A percentile compares a stretch with the other conserved stretches of the same genome.
Evolutionary conservation across 192 early-diverging fungal species (phyloP).

Genomic region (Rhizoclosmatium sp.): DNA sequence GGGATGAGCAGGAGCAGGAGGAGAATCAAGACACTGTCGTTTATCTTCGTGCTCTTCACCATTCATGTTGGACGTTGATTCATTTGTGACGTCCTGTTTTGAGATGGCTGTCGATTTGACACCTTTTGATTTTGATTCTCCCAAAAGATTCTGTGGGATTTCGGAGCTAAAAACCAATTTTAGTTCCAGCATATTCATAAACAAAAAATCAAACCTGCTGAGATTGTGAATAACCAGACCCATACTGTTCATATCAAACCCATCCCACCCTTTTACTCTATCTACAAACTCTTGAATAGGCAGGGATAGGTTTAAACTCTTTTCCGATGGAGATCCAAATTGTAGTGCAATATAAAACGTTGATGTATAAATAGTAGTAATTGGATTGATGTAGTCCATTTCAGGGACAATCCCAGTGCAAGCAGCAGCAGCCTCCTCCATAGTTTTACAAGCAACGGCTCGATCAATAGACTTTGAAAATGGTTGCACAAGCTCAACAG

Average conservation of each 20-base stretch:
- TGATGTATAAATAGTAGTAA: conserved; percentile 68
- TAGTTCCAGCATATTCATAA: too few species aligned
- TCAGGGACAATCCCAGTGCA: not conserved
- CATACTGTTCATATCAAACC: conserved; percentile 72
- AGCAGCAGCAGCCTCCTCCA: conserved; percentile 69
- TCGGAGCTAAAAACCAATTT: too few species aligned
- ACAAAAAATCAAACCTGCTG: conserved; percentile 42
- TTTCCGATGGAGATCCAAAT: conserved; percentile 57
- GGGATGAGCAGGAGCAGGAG: not conserved
- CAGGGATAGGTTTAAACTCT: conserved; percentile 73
- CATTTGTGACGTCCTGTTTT: too few species aligned
- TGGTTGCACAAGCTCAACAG: conserved; percentile 81
- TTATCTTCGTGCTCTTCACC: not conserved
- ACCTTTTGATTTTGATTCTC: too few species aligned
- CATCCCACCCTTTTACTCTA: conserved; percentile 80
- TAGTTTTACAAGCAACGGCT: conserved; percentile 63
- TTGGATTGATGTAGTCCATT: conserved; percentile 65
- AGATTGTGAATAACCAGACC: conserved; percentile 63
- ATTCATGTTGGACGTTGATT: too few species aligned
- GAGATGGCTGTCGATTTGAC: too few species aligned
- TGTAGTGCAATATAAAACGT: conserved; percentile 91
- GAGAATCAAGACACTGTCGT: not conserved
- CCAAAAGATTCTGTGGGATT: too few species aligned
- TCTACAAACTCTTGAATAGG: conserved; percentile 82
- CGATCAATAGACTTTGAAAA: conserved; percentile 87